Evolutionary conservation across 768 basidiomycete genomes (phyloP).

Genomic region (Phylloporus rhodoxanthus): DNA sequence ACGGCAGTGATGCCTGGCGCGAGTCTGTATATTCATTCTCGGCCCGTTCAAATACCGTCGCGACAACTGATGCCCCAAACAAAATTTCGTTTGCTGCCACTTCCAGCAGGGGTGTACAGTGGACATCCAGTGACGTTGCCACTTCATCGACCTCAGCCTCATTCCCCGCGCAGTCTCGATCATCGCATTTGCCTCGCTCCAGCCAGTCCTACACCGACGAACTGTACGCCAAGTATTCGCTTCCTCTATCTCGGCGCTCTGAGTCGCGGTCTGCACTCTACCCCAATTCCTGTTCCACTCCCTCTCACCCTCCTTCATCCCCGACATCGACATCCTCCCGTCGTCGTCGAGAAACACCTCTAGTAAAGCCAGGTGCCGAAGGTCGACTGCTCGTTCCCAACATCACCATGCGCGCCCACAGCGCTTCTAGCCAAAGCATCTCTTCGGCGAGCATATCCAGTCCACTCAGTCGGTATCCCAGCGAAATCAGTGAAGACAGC

Average conservation of each 20-base stretch:
- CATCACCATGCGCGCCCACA: conserved; percentile 30
- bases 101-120: conserved; percentile 47
- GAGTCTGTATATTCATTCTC: conserved; percentile 52
- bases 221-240: conserved; percentile 49
- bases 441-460: conserved; percentile 30
- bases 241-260: conserved; percentile 50
- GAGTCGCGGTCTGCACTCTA: conserved; percentile 44
- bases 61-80: conserved; percentile 23
- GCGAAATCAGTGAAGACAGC: conserved; percentile 35
- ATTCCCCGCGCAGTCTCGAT: conserved; percentile 19
- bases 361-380: conserved; percentile 56
- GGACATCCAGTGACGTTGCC: conserved; percentile 34
- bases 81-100: conserved; percentile 45
- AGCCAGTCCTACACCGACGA: conserved; percentile 38
- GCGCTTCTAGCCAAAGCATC: conserved; percentile 31
- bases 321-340: conserved; percentile 30
- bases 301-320: conserved; percentile 35
- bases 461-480: conserved; percentile 37
- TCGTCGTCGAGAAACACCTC: conserved; percentile 44
- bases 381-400: conserved; percentile 58
- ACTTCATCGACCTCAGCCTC: conserved; percentile 22
- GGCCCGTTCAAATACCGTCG: conserved; percentile 33
- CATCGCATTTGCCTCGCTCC: conserved; percentile 22
- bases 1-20: conserved; percentile 64
- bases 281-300: conserved; percentile 31